Evolutionary conservation across 371 early-diverging fungal species (phyloP).

Genomic region (Mycotypha africana): DNA sequence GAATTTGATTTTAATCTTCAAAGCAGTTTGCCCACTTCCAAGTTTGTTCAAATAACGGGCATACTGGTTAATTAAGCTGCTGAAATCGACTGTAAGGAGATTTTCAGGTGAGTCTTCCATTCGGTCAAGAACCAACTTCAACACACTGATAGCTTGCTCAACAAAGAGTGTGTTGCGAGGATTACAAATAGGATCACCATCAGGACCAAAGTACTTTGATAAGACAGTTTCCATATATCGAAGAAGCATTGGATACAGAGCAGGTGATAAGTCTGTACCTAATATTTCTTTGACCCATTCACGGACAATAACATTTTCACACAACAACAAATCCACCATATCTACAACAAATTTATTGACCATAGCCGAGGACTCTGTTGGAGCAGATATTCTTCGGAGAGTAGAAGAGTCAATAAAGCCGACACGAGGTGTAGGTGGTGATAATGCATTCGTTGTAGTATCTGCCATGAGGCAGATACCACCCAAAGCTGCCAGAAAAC

Average conservation of each 20-base stretch:
- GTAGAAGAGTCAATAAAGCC: constrained; percentile 9
- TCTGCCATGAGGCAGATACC: constrained; percentile 57
- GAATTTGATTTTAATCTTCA: constrained; percentile 81
- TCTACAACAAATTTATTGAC: constrained; percentile 82
- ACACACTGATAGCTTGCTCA: constrained; percentile 82
- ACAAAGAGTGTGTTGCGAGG: constrained; percentile 84
- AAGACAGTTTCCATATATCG: constrained; percentile 74
- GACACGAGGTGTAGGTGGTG: constrained; percentile 22
- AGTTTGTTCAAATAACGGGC: constrained; percentile 78
- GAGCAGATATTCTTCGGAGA: constrained; percentile 29
- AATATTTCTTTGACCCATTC: constrained; percentile 88
- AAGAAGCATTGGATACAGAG: constrained; percentile 82
- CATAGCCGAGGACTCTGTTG: constrained; percentile 52
- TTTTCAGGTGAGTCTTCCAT: constrained; percentile 66
- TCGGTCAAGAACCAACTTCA: constrained; percentile 81
- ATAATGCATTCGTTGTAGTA: constrained; percentile 15
- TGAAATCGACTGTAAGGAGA: constrained; percentile 75
- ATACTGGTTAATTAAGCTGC: constrained; percentile 71
- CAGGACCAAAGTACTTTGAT: constrained; percentile 70
- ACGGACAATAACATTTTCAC: constrained; percentile 82
- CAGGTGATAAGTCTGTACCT: constrained; percentile 79
- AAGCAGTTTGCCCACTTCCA: constrained; percentile 52
- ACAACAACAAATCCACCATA: constrained; percentile 80
- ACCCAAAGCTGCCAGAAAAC: constrained; percentile 65
- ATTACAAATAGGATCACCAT: constrained; percentile 70